Evolutionary conservation across 352 stramenopile genomes (phyloP).

Genomic region (Phytopythium helicoides): DNA sequence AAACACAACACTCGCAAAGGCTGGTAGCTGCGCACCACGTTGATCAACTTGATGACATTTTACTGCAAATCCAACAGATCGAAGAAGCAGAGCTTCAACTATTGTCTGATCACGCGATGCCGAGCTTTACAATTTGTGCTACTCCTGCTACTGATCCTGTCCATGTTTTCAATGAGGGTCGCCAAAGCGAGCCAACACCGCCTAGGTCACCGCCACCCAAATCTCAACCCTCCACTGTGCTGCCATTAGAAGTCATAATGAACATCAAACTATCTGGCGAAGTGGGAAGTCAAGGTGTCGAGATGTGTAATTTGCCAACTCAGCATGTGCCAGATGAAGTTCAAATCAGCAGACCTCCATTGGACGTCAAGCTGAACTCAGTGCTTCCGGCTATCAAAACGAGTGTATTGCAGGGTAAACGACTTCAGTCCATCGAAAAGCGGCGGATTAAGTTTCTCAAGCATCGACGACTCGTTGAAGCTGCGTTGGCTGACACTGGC

Average conservation of each 20-base stretch:
- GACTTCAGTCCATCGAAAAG: constrained; percentile 43
- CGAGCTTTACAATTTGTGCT: neutral
- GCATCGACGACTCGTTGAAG: constrained; percentile 51
- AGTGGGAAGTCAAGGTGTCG: neutral
- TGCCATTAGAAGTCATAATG: constrained; percentile 53
- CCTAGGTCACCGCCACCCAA: neutral
- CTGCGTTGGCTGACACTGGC: constrained; percentile 48
- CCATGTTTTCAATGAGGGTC: neutral
- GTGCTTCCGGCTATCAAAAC: neutral
- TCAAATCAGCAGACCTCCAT: neutral
- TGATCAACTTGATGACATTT: constrained; percentile 46
- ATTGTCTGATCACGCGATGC: constrained; percentile 28
- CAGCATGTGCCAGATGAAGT: neutral
- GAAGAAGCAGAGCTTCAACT: constrained; percentile 34
- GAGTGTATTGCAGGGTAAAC: constrained; percentile 17
- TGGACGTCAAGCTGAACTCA: neutral
- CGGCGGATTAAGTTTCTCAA: constrained; percentile 43
- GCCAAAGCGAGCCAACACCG: neutral
- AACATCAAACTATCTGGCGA: constrained; percentile 22
- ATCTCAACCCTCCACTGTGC: constrained; percentile 11
- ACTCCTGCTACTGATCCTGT: neutral
- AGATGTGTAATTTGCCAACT: neutral
- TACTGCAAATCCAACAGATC: constrained; percentile 43
- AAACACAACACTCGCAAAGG: constrained; percentile 25
- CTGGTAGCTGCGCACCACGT: constrained; percentile 23